Evolutionary conservation across 176 grass and related monocot species (phyloP).

Genomic region (Zea luxurians): DNA sequence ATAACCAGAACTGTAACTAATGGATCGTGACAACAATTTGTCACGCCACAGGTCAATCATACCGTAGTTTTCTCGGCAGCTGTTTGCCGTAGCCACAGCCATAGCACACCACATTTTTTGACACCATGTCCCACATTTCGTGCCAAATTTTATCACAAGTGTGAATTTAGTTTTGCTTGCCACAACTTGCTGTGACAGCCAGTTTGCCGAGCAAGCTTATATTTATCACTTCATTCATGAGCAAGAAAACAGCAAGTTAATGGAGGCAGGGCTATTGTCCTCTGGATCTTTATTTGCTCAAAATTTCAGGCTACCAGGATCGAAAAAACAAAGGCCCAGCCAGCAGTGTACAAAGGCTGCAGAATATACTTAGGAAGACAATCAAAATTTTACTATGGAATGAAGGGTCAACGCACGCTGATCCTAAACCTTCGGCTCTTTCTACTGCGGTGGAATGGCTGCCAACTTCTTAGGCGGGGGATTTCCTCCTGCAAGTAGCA

Average conservation of each 20-base stretch:
- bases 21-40: too few relatives aligned
- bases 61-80: too few relatives aligned
- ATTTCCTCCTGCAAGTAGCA: slow-evolving; percentile 39
- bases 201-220: background rate
- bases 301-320: background rate
- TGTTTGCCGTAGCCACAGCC: too few relatives aligned
- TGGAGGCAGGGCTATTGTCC: slow-evolving; percentile 4
- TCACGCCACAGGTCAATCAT: too few relatives aligned
- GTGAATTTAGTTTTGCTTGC: too few relatives aligned
- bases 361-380: slow-evolving; percentile 30
- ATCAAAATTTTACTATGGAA: slow-evolving; percentile 24
- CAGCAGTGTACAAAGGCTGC: background rate
- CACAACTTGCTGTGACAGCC: too few relatives aligned
- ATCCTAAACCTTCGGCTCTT: background rate
- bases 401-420: background rate
- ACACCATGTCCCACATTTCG: too few relatives aligned
- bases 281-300: slow-evolving; percentile 30
- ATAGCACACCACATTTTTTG: too few relatives aligned
- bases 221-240: slow-evolving; percentile 13
- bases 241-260: slow-evolving; percentile 24
- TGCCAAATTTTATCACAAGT: too few relatives aligned
- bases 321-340: slow-evolving; percentile 17
- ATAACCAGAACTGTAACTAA: background rate
- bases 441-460: slow-evolving; percentile 18
- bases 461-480: slow-evolving; percentile 59